Conservation (phyloP, 2,329 filamentous ascomycete genomes). For the Aspergillus sp. region DNA sequence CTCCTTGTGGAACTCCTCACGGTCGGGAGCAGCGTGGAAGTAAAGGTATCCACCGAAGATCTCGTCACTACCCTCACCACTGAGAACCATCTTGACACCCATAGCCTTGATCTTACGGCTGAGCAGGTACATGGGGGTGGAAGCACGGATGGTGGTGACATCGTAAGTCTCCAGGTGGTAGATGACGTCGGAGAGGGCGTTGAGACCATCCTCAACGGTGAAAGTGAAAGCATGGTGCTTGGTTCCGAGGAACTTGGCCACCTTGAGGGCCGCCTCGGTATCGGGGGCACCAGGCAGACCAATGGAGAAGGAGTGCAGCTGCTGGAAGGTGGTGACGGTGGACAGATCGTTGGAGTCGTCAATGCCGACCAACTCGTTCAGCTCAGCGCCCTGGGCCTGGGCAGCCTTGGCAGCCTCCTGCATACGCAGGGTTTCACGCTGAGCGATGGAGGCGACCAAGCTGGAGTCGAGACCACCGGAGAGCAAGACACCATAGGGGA, state of each 20-base stretch:
- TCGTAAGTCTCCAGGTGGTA: slow-evolving; percentile 98
- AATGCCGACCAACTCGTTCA: slow-evolving; percentile 77
- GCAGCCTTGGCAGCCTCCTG: slow-evolving; percentile 60
- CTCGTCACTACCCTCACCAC: slow-evolving; percentile 94
- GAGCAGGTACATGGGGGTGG: slow-evolving; percentile 96
- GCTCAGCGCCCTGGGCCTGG: slow-evolving; percentile 45
- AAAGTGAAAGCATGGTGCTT: slow-evolving; percentile 99
- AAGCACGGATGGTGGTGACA: slow-evolving; percentile 96
- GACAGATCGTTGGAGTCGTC: slow-evolving; percentile 88
- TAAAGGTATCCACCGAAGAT: slow-evolving; percentile 99
- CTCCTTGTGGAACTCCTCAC: slow-evolving; percentile 91
- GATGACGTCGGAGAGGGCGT: slow-evolving; percentile 95
- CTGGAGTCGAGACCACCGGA: slow-evolving; percentile 96
- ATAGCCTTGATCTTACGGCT: slow-evolving; percentile 99
- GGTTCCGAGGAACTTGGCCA: slow-evolving; percentile 94
- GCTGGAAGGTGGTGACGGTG: slow-evolving; percentile 85
- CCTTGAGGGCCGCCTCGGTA: slow-evolving; percentile 85
- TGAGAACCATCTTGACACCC: slow-evolving; percentile 99
- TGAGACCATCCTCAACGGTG: slow-evolving; percentile 94
- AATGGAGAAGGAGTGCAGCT: slow-evolving; percentile 98
- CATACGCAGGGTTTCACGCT: slow-evolving; percentile 82
- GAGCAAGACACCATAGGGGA: slow-evolving; percentile 92
- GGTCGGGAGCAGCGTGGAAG: slow-evolving; percentile 92
- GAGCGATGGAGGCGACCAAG: slow-evolving; percentile 90
- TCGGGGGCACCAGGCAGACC: slow-evolving; percentile 91